Evolutionary conservation across 768 basidiomycete genomes (phyloP).

Genomic region (Suillus cothurnatus): DNA sequence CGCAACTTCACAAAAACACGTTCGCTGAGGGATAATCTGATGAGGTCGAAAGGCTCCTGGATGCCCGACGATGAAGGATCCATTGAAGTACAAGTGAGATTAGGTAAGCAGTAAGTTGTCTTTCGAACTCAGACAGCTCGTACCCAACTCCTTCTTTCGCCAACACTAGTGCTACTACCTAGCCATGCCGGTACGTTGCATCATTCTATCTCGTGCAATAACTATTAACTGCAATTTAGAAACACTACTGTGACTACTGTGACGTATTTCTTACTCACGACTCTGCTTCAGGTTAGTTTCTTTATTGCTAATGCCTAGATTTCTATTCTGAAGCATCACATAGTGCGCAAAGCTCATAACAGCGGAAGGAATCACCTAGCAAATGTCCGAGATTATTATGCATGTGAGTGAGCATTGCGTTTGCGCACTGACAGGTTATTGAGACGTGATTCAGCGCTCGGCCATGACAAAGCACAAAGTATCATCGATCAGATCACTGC

Average conservation of each 20-base stretch:
- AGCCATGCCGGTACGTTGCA: conserved; percentile 64
- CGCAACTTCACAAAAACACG: conserved; percentile 97
- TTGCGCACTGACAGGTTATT: not conserved
- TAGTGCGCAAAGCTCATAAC: conserved; percentile 98
- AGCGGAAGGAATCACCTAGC: conserved; percentile 95
- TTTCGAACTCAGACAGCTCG: conserved; percentile 33
- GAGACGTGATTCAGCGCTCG: conserved; percentile 56
- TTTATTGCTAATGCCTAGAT: not conserved
- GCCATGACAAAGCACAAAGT: conserved; percentile 96
- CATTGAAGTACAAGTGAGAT: conserved; percentile 44
- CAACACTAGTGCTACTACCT: conserved; percentile 22
- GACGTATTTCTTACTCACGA: conserved; percentile 95
- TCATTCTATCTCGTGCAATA: not conserved
- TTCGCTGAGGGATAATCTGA: conserved; percentile 94
- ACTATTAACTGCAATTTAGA: conserved; percentile 44
- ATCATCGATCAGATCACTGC: conserved; percentile 99
- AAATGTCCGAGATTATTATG: conserved; percentile 97
- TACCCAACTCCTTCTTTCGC: conserved; percentile 19
- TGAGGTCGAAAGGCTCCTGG: conserved; percentile 97
- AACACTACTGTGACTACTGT: conserved; percentile 94
- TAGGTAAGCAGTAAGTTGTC: conserved; percentile 25
- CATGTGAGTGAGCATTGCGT: conserved; percentile 54
- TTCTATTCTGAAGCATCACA: conserved; percentile 16
- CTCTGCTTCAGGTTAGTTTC: conserved; percentile 76
- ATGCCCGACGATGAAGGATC: conserved; percentile 73